These are phyloP conservation scores for Ganoderma sp. DNA, from an alignment of 1,284 basidiomycete species.

Conservation along the genomic window DNA sequence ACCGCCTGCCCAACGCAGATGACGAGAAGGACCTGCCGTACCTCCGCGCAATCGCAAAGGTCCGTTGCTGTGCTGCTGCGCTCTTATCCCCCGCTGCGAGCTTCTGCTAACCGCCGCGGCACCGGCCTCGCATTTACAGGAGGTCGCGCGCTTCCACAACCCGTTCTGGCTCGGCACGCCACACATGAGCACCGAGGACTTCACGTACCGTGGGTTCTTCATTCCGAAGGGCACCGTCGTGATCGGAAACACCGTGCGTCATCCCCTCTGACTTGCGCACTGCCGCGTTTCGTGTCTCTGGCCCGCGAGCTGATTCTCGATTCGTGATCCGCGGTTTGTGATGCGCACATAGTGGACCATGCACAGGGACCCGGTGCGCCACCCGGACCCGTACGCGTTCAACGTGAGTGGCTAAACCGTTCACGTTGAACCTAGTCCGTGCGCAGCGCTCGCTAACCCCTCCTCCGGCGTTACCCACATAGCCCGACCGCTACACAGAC, in stretches of 20 bases:
- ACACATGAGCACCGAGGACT: slow-evolving; percentile 1
- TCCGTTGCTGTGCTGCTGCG: background rate
- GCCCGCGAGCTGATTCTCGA: background rate
- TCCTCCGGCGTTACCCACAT: background rate
- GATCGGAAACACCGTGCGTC: background rate
- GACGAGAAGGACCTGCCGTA: background rate
- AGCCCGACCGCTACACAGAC: background rate
- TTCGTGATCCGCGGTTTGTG: background rate
- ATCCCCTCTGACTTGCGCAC: background rate
- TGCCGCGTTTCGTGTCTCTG: background rate
- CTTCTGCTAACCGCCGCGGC: background rate
- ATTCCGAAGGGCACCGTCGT: slow-evolving; percentile 3
- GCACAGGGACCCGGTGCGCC: background rate
- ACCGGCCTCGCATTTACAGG: background rate
- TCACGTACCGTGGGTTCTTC: background rate
- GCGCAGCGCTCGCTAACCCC: background rate
- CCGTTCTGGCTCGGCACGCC: background rate
- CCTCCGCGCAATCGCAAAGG: background rate
- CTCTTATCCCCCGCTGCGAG: background rate
- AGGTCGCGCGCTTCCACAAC: background rate
- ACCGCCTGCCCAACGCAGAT: background rate
- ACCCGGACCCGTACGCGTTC: background rate
- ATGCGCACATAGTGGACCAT: background rate
- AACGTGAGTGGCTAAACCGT: background rate
- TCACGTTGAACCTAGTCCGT: background rate